These are phyloP conservation scores for Coelastrella sp. DNA, from an alignment of 139 green algal genomes.

Conservation along the genomic window DNA sequence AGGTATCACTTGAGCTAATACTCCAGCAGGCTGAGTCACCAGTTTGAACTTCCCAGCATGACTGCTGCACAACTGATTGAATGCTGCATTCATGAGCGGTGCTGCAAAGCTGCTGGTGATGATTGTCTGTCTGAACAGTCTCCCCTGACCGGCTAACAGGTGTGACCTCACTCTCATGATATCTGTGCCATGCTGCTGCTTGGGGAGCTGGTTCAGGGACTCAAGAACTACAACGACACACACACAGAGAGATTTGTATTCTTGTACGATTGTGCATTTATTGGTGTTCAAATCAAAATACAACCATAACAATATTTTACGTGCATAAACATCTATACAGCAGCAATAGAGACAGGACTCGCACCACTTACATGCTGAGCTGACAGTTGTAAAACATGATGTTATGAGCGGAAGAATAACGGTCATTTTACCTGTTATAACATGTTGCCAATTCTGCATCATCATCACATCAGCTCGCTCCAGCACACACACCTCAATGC, in stretches of 20 bases:
- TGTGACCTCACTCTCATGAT: slow-evolving; percentile 93
- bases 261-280: neutral
- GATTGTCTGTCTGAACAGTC: slow-evolving; percentile 84
- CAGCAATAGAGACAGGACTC: no score
- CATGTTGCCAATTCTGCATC: slow-evolving; percentile 92
- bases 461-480: slow-evolving; percentile 89
- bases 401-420: no score
- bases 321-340: no score
- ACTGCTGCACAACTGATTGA: slow-evolving; percentile 64
- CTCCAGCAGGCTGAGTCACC: slow-evolving; percentile 62
- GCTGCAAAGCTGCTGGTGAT: slow-evolving; percentile 82
- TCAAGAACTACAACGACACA: slow-evolving; percentile 69
- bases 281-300: no score
- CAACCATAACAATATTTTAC: no score
- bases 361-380: no score
- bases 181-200: slow-evolving; percentile 86
- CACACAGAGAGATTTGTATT: neutral
- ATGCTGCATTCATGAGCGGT: slow-evolving; percentile 84
- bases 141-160: slow-evolving; percentile 36
- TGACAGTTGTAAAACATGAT: no score
- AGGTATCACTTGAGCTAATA: slow-evolving; percentile 82
- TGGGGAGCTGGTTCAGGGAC: slow-evolving; percentile 86
- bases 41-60: slow-evolving; percentile 67
- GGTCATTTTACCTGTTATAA: slow-evolving; percentile 69
- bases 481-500: slow-evolving; percentile 91